Evolutionary conservation across 495 filamentous ascomycete species (phyloP), one percentile per base, ranked within the genome.

Genomic region (Astrothelium macrocarpum): DNA sequence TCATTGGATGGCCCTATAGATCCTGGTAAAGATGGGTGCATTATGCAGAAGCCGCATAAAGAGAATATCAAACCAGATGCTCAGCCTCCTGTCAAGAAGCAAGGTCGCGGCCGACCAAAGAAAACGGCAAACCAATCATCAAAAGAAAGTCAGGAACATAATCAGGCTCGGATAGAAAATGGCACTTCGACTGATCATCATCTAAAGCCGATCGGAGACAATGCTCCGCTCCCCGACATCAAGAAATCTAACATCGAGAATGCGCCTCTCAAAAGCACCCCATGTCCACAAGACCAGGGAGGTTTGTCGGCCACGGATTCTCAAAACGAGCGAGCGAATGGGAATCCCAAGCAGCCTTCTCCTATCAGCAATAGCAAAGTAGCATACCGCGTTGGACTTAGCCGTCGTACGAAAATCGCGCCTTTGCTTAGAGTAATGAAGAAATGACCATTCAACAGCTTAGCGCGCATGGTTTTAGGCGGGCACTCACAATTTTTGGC

Each of bases 361-460:
- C 82, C 84, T 1, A 76, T 85, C 28, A 79, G 73, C 34, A 81
- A 79, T 29, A 75, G 78, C 49, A 85, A 83, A 62, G 82, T 84
- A 5, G 75, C 80, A 1, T 85, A 84, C 58, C 77, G 87, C 2
- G 86, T 90, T 34, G 87, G 87, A 2, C 71, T 90, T 43, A 89
- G 86, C 73, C 85, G 82, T 62, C 72, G 81, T 65, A 81, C 82
- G 29, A 75, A 84, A 59, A 89, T 90, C 66, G 80, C 84, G 29
- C 84, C 87, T 23, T 73, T 90, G 65, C 71, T 90, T 61, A 84
- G 85, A 67, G 76, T 82, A 32, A 79, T 88, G 32, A 84, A 79
- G 70, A 86, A 84, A 65, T 86, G 72, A 78, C 20, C 11, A 18
- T 49, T 14, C 10, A 18, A 14, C n/a, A 3, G 43, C 9, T 49